Percentiles rank a stretch among this genome's conserved stretches.
phyloP scores from a whole-genome alignment of 2,329 filamentous ascomycete species.

The Alternaria viburni region DNA sequence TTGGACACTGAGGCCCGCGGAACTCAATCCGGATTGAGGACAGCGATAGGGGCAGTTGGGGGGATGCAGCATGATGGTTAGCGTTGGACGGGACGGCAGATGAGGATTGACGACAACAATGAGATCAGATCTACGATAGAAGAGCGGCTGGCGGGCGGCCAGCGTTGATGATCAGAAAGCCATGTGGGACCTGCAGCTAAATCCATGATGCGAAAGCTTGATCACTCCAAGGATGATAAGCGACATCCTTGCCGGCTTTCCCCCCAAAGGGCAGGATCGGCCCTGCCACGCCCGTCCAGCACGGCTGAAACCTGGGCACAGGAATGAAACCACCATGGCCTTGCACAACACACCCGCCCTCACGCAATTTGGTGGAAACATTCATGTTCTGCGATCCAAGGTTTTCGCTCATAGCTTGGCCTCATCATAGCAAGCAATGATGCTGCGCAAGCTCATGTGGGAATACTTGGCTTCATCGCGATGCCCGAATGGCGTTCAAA shows the following conservation, averaged over 20 bases:
- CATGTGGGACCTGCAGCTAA: slow-evolving; percentile 11
- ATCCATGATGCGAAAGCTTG: slow-evolving; percentile 1
- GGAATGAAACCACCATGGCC: background rate
- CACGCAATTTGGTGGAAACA: background rate
- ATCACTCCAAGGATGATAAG: slow-evolving; percentile 6
- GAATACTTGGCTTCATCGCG: background rate
- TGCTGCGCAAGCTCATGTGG: background rate
- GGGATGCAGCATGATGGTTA: background rate
- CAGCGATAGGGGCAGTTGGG: background rate
- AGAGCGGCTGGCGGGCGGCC: background rate
- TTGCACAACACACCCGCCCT: background rate
- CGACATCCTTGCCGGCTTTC: background rate
- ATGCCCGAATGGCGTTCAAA: background rate
- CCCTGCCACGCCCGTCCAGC: background rate
- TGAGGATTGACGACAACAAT: background rate
- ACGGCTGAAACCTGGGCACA: background rate
- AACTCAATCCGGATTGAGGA: background rate
- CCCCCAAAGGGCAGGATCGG: background rate
- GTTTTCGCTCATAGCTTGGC: background rate
- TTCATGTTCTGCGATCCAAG: background rate
- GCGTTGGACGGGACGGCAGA: background rate
- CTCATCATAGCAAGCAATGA: background rate
- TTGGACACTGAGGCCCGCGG: background rate
- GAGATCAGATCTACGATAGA: background rate
- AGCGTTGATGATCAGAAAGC: slow-evolving; percentile 1